Evolutionary conservation across 495 filamentous ascomycete species (phyloP).

Genomic region (Neurospora sp.): DNA sequence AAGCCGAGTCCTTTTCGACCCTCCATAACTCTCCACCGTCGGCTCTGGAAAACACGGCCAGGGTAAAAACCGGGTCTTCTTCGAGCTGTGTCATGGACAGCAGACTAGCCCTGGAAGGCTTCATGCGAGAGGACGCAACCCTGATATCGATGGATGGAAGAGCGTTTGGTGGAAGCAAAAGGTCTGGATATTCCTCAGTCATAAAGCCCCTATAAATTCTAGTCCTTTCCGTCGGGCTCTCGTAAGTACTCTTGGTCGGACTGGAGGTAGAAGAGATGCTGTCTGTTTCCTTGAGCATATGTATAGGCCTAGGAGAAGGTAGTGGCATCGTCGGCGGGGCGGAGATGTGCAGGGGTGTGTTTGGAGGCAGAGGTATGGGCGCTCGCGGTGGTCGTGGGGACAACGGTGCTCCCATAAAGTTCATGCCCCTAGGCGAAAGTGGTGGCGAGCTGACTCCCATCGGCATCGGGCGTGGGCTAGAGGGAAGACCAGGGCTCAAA

Average conservation of each 20-base stretch:
- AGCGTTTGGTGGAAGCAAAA: conserved; percentile 83
- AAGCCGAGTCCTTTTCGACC: conserved; percentile 78
- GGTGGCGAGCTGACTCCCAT: conserved; percentile 61
- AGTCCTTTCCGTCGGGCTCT: conserved; percentile 24
- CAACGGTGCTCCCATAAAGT: conserved; percentile 49
- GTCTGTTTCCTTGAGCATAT: conserved; percentile 24
- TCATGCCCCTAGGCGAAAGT: conserved; percentile 48
- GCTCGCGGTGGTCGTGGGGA: conserved; percentile 62
- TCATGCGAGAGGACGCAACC: conserved; percentile 82
- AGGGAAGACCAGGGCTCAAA: conserved; percentile 77
- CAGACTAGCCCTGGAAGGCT: conserved; percentile 77
- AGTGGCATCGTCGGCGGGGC: conserved; percentile 31
- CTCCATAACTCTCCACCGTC: conserved; percentile 81
- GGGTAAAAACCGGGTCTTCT: conserved; percentile 87
- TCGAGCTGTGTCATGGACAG: conserved; percentile 59
- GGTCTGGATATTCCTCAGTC: conserved; percentile 71
- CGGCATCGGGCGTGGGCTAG: conserved; percentile 78
- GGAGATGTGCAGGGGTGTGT: conserved; percentile 48
- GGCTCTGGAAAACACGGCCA: conserved; percentile 71
- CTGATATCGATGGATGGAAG: conserved; percentile 73
- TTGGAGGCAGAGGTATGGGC: conserved; percentile 53
- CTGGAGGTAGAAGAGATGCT: conserved; percentile 17
- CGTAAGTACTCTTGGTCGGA: conserved; percentile 21
- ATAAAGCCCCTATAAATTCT: conserved; percentile 52
- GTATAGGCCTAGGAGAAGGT: conserved; percentile 28